These are phyloP conservation scores for Aspergillus ustus DNA, from an alignment of 2,329 filamentous ascomycete species.

Conservation along the genomic window DNA sequence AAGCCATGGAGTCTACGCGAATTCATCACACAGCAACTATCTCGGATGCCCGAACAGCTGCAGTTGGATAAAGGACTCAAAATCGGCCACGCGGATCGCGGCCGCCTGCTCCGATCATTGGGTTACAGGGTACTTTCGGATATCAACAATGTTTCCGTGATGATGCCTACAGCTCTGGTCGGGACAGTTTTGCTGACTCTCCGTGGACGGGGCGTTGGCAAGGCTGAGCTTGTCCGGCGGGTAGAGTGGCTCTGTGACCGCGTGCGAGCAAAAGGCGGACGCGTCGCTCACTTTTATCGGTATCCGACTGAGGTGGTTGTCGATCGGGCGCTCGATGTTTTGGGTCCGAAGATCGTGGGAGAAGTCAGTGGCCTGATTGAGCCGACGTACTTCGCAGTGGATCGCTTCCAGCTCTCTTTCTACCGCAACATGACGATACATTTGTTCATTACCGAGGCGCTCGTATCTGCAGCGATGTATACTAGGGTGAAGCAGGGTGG, in stretches of 20 bases:
- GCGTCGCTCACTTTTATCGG: conserved; percentile 90
- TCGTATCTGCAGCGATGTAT: conserved; percentile 90
- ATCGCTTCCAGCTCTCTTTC: conserved; percentile 95
- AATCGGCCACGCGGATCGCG: conserved; percentile 59
- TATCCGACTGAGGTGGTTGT: conserved; percentile 80
- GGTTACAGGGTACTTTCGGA: conserved; percentile 92
- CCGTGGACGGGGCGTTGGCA: conserved; percentile 87
- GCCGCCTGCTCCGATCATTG: conserved; percentile 79
- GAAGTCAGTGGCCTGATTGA: conserved; percentile 79
- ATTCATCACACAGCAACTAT: conserved; percentile 79
- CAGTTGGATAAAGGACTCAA: conserved; percentile 40
- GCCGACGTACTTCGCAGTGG: conserved; percentile 91
- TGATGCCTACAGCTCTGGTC: conserved; percentile 97
- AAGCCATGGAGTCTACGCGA: conserved; percentile 89
- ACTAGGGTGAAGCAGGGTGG: conserved; percentile 88
- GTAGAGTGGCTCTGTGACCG: conserved; percentile 88
- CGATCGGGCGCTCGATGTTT: conserved; percentile 85
- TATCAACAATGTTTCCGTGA: conserved; percentile 94
- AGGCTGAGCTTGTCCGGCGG: conserved; percentile 79
- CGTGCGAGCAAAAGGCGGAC: conserved; percentile 82
- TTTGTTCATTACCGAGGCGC: conserved; percentile 89
- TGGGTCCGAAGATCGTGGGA: conserved; percentile 87
- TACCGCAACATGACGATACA: conserved; percentile 99
- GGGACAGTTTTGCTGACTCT: conserved; percentile 91
- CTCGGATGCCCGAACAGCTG: conserved; percentile 55